Base-by-base conservation (phyloP, 768 basidiomycete species). In the Nevesoporus exiguus region DNA sequence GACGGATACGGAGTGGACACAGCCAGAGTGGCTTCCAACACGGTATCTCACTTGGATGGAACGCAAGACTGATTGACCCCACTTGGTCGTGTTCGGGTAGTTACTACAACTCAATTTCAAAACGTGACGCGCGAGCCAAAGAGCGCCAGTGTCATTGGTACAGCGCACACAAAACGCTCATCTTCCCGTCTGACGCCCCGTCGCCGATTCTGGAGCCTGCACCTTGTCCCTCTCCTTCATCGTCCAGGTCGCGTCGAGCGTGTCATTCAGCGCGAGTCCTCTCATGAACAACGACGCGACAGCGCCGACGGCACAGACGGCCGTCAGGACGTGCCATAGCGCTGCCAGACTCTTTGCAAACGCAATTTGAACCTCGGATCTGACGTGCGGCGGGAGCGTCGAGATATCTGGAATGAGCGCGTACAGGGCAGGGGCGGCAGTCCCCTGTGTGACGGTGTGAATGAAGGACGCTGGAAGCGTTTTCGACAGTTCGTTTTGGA, bases 11-110 rank as follows among this genome's bases (percentile, higher is more conserved):
- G 58, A 60, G 7, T 88, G 85, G 84, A 66, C 55, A 8, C 53
- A 63, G 15, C 87, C 88, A 0, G 70, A 74, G 14, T 90, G 88
- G 88, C 66, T 90, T 33, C 88, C 88, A 11, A 67, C 74, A 25
- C 74, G 76, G 41, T 82, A 79, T 58, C 66, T 81, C 56, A 81
- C 78, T 1, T 55, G 63, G 68, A 60, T 48, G n/a, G 56, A 57
- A 25, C 54, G 54, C 17, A 40, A 15, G 21, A 7, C 31, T 15
- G 13, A 19, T 19, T 39, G 19, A 39, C 19, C n/a, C 7, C n/a
- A 13, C n/a, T 19, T 7, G 3, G 37, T 3, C 13, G 14, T 5
- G n/a, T 39, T 7, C 37, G 27, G 8, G 13, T 39, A n/a, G 37
- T 39, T 1, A 39, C 9, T 5, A 37, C n/a, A 37, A n/a, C 10